Conservation (phyloP, 2,329 filamentous ascomycete species). For the Aspergillus floridensis region DNA sequence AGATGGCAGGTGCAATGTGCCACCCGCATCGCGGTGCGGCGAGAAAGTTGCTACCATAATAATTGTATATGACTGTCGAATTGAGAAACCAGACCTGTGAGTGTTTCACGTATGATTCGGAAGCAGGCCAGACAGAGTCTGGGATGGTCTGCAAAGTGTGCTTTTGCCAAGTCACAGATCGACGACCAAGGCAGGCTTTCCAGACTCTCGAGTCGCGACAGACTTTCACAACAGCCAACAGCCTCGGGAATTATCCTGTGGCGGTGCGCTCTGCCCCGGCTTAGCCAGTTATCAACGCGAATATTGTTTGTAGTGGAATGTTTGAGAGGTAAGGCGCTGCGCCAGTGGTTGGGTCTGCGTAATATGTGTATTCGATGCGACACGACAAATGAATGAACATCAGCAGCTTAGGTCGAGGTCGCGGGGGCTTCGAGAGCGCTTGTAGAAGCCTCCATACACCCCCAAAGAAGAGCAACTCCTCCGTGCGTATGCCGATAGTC, state of each 20-base stretch:
- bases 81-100: not conserved
- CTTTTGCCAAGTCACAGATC: not conserved
- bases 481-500: not conserved
- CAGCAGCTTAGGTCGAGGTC: slow-evolving; percentile 27
- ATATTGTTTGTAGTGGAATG: slow-evolving; percentile 28
- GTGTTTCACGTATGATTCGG: not conserved
- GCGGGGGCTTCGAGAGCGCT: slow-evolving; percentile 16
- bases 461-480: not conserved
- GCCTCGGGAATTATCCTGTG: slow-evolving; percentile 11
- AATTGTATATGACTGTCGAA: not conserved
- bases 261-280: slow-evolving; percentile 15
- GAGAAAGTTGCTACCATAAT: slow-evolving; percentile 50
- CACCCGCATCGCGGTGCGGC: slow-evolving; percentile 57
- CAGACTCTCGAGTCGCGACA: slow-evolving; percentile 6
- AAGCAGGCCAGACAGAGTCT: not conserved
- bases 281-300: slow-evolving; percentile 12
- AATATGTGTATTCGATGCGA: slow-evolving; percentile 16
- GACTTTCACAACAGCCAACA: slow-evolving; percentile 16
- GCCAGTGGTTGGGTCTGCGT: slow-evolving; percentile 19
- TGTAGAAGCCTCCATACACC: slow-evolving; percentile 19
- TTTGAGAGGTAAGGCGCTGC: slow-evolving; percentile 21
- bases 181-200: not conserved
- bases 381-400: slow-evolving; percentile 23
- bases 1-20: slow-evolving; percentile 81
- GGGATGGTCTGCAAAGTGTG: not conserved